Conservation (phyloP, 1,284 basidiomycete genomes). For the Rhodotorula sp. region DNA sequence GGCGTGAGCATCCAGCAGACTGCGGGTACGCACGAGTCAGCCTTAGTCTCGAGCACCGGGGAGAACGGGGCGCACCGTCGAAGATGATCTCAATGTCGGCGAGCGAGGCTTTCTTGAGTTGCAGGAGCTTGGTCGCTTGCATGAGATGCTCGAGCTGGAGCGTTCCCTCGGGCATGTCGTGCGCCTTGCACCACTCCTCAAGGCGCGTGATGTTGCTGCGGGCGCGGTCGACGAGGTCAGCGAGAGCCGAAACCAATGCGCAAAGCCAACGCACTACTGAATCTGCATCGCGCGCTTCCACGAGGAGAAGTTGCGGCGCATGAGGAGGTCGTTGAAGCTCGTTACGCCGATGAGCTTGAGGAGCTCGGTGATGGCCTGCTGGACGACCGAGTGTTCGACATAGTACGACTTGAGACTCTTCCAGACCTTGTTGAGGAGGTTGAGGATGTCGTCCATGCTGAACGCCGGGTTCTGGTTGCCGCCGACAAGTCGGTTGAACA, state of each 20-base stretch:
- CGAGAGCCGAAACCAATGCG: not conserved
- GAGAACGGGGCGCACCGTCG: conserved; percentile 32
- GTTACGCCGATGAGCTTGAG: conserved; percentile 96
- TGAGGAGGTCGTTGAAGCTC: conserved; percentile 97
- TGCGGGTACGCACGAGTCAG: conserved; percentile 5
- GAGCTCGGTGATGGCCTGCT: conserved; percentile 94
- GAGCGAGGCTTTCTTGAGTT: conserved; percentile 89
- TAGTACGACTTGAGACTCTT: conserved; percentile 98
- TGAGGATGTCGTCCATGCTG: conserved; percentile 98
- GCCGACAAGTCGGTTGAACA: conserved; percentile 91
- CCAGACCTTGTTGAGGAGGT: conserved; percentile 96
- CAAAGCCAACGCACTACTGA: conserved; percentile 64
- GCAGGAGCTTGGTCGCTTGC: conserved; percentile 97
- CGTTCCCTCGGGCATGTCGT: conserved; percentile 97
- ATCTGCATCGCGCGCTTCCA: conserved; percentile 99
- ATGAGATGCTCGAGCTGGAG: conserved; percentile 97
- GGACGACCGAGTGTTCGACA: conserved; percentile 96
- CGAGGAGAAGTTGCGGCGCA: conserved; percentile 98
- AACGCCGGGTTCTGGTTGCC: conserved; percentile 79
- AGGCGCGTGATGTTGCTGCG: conserved; percentile 80
- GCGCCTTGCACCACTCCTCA: conserved; percentile 69
- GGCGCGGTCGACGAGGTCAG: not conserved
- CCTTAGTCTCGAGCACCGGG: not conserved
- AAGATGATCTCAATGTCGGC: conserved; percentile 98
- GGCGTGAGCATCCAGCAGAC: conserved; percentile 99